Evolutionary conservation across 768 basidiomycete genomes (phyloP).

Genomic region (Dioszegia crocea): DNA sequence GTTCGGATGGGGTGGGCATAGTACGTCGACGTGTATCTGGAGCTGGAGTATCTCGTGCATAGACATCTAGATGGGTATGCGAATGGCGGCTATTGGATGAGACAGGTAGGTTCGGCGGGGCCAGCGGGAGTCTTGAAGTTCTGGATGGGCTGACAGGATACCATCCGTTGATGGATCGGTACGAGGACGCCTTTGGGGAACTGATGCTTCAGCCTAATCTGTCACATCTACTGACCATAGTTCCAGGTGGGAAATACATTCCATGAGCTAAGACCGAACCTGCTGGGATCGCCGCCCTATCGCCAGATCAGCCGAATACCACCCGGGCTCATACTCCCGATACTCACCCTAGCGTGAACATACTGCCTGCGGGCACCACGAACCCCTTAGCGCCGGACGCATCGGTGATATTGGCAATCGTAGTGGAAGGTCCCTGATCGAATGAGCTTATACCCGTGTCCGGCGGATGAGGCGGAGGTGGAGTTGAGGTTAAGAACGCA

Average conservation of each 20-base stretch:
- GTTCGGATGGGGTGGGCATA: slow-evolving; percentile 13
- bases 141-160: slow-evolving; percentile 37
- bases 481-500: not conserved
- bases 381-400: slow-evolving; percentile 29
- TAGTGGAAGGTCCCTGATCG: slow-evolving; percentile 17
- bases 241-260: slow-evolving; percentile 42
- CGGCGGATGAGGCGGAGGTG: too few relatives aligned
- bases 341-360: slow-evolving; percentile 36
- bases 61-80: slow-evolving; percentile 2
- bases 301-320: not conserved
- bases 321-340: too few relatives aligned
- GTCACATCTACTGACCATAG: slow-evolving; percentile 39
- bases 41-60: not conserved
- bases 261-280: slow-evolving; percentile 4
- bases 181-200: slow-evolving; percentile 32
- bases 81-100: slow-evolving; percentile 14
- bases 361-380: slow-evolving; percentile 38
- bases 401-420: slow-evolving; percentile 34
- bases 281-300: slow-evolving; percentile 4
- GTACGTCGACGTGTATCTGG: not conserved
- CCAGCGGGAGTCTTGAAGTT: slow-evolving; percentile 3
- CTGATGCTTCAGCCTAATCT: too few relatives aligned
- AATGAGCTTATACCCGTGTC: too few relatives aligned
- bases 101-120: slow-evolving; percentile 26
- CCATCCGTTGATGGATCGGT: slow-evolving; percentile 44